Conservation (phyloP, 2,329 filamentous ascomycete genomes). For the Lasiodiplodia sp. region DNA sequence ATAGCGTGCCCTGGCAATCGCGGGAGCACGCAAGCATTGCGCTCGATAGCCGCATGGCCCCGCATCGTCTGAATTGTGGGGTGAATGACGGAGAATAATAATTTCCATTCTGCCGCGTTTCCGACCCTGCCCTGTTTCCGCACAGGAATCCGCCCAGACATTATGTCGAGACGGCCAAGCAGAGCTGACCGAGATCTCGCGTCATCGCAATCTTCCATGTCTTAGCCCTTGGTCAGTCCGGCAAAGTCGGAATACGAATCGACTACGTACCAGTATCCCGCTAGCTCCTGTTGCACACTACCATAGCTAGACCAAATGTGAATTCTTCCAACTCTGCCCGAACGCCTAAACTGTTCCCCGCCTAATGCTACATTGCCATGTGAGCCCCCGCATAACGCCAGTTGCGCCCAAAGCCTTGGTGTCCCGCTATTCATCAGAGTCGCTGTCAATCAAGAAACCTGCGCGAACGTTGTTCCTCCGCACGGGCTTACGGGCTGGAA, state of each 20-base stretch:
- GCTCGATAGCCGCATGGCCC: neutral
- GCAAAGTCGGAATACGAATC: constrained; percentile 15
- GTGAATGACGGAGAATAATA: constrained; percentile 1
- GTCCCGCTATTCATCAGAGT: constrained; percentile 47
- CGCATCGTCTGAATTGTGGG: neutral
- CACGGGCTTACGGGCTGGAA: constrained; percentile 43
- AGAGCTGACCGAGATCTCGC: neutral
- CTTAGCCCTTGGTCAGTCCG: constrained; percentile 8
- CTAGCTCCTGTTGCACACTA: neutral
- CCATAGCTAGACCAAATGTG: constrained; percentile 1
- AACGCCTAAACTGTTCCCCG: constrained; percentile 8
- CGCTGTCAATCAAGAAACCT: constrained; percentile 55
- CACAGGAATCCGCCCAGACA: neutral
- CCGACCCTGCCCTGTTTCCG: neutral
- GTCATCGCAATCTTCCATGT: constrained; percentile 15
- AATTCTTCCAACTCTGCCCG: neutral
- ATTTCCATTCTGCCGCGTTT: neutral
- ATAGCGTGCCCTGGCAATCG: constrained; percentile 4
- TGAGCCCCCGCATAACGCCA: constrained; percentile 27
- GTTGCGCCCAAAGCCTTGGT: neutral
- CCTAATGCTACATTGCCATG: neutral
- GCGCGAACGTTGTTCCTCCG: constrained; percentile 47
- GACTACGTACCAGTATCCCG: neutral
- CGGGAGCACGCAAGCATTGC: constrained; percentile 18
- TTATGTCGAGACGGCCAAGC: neutral